A percentile compares a stretch with the other conserved stretches of the same genome.
phyloP scores from a whole-genome alignment of 2,329 filamentous ascomycete species.

The Cephalotrichum gorgonifer region DNA sequence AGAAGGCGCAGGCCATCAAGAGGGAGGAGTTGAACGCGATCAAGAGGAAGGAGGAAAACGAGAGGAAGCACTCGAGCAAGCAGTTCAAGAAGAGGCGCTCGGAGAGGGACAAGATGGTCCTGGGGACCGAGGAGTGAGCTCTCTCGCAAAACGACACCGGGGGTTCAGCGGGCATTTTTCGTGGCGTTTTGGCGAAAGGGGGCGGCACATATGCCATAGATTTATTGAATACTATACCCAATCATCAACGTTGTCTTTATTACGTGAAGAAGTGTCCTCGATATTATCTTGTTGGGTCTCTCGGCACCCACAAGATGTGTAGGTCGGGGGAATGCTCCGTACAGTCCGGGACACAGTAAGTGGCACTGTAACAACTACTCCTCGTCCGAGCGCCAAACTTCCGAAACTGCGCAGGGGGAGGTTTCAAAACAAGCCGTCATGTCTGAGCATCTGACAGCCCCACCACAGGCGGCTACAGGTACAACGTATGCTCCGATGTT shows the following conservation, averaged over 20 bases:
- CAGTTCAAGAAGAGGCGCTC: slow-evolving; percentile 61
- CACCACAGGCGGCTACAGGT: no score
- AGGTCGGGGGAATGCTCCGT: background rate
- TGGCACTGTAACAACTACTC: background rate
- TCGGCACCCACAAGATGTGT: no score
- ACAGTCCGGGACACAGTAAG: background rate
- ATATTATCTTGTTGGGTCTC: background rate
- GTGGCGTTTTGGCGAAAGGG: slow-evolving; percentile 3
- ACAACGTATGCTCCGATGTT: no score
- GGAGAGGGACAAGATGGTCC: slow-evolving; percentile 88
- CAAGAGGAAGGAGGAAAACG: slow-evolving; percentile 88
- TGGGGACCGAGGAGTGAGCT: slow-evolving; percentile 50
- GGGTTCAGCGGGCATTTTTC: background rate
- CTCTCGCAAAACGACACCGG: no score
- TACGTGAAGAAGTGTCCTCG: background rate
- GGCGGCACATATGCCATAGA: background rate
- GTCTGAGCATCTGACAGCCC: background rate
- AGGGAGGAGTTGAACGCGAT: slow-evolving; percentile 74
- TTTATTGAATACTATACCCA: slow-evolving; percentile 3
- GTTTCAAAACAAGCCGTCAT: slow-evolving; percentile 2
- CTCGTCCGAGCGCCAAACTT: slow-evolving; percentile 2
- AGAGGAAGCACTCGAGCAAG: slow-evolving; percentile 82
- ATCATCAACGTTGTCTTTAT: background rate
- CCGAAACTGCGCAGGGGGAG: slow-evolving; percentile 4
- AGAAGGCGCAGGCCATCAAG: slow-evolving; percentile 96